A percentile compares a stretch with the other conserved stretches of the same genome.
Evolutionary conservation across 164 flowering plant genomes (phyloP).

Genomic region (Taxillus chinensis): DNA sequence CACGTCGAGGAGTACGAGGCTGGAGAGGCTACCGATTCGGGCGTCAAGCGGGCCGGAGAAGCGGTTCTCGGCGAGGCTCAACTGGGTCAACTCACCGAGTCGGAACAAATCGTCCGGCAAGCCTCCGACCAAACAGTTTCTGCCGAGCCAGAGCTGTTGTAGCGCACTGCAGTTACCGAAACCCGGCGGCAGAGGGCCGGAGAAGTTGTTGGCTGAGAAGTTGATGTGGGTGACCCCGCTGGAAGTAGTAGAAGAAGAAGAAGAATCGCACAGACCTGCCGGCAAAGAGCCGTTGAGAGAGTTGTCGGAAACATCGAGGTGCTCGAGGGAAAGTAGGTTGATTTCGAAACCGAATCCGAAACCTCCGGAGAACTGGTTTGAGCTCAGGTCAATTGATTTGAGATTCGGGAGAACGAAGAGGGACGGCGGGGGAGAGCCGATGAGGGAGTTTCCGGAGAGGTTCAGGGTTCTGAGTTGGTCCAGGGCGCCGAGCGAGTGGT

Average conservation of each 20-base stretch:
- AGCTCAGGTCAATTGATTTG: constrained; percentile 28
- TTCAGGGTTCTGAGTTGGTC: constrained; percentile 31
- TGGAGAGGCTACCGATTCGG: constrained; percentile 38
- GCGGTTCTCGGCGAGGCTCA: constrained; percentile 30
- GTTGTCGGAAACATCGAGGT: constrained; percentile 32
- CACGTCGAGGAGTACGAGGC: constrained; percentile 40
- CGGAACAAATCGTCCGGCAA: constrained; percentile 29
- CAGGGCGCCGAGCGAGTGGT: constrained; percentile 22
- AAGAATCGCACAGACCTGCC: constrained; percentile 25
- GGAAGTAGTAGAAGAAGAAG: constrained; percentile 1
- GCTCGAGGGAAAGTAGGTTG: constrained; percentile 21
- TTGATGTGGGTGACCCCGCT: constrained; percentile 14
- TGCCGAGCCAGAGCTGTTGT: constrained; percentile 11
- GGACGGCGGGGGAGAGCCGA: constrained; percentile 18
- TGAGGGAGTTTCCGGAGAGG: constrained; percentile 27
- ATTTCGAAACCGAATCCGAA: constrained; percentile 16
- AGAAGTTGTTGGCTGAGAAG: constrained; percentile 25
- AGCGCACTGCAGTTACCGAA: constrained; percentile 32
- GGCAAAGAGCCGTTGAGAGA: constrained; percentile 20
- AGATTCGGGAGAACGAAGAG: constrained; percentile 20
- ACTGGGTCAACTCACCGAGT: constrained; percentile 14
- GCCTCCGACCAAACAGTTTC: not conserved
- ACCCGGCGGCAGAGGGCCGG: constrained; percentile 26
- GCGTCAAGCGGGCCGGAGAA: constrained; percentile 32
- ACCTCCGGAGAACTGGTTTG: constrained; percentile 24